These are phyloP conservation scores for Melaleuca quinquenervia DNA, from an alignment of 345 rosid genomes.

Conservation along the genomic window DNA sequence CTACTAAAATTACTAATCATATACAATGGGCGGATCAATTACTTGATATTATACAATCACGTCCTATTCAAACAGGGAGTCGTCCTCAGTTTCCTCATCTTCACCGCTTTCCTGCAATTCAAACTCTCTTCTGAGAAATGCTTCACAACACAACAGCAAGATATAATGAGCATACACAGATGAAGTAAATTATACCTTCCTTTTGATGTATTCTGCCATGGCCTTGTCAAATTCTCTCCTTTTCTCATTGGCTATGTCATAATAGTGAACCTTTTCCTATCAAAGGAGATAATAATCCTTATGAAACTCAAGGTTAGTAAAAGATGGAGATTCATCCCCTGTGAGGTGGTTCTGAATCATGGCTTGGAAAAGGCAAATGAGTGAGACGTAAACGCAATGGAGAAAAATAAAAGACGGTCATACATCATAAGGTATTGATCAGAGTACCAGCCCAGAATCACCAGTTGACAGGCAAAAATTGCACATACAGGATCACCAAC, in stretches of 20 bases:
- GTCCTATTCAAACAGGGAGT: slow-evolving; percentile 52
- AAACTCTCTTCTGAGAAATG: background rate
- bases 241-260: slow-evolving; percentile 81
- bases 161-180: background rate
- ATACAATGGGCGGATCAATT: background rate
- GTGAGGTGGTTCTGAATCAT: background rate
- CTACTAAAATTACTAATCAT: background rate
- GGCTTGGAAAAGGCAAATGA: background rate
- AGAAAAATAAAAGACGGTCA: background rate
- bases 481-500: background rate
- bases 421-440: background rate
- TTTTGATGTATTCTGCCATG: slow-evolving; percentile 58
- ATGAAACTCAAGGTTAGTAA: background rate
- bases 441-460: background rate
- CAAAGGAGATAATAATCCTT: background rate
- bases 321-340: background rate
- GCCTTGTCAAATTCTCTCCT: slow-evolving; percentile 79
- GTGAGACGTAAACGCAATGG: background rate
- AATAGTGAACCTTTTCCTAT: slow-evolving; percentile 90
- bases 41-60: background rate
- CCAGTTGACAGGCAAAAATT: background rate
- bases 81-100: slow-evolving; percentile 44
- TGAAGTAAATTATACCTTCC: slow-evolving; percentile 30
- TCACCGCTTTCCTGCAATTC: slow-evolving; percentile 63
- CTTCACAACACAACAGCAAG: background rate